Percentiles rank a stretch among this genome's conserved stretches.
phyloP scores from a whole-genome alignment of 1,284 basidiomycete genomes.

The Porogramme epimiltina region DNA sequence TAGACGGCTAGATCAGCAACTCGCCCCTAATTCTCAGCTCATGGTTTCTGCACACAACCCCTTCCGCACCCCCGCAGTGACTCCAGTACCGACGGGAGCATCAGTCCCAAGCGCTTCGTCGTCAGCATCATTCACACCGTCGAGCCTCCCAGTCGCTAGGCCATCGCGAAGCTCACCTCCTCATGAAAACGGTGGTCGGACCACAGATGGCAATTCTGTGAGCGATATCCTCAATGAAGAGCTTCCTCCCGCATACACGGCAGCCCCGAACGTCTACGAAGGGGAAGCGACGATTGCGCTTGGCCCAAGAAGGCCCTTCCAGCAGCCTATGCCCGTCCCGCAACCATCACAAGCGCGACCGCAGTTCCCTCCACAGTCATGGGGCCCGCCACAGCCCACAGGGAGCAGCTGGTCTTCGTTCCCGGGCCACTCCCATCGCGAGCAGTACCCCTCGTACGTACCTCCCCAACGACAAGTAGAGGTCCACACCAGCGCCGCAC shows the following conservation, averaged over 20 bases:
- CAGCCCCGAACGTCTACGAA: constrained; percentile 47
- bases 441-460: constrained; percentile 5
- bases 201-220: constrained; percentile 9
- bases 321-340: constrained; percentile 38
- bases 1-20: no score
- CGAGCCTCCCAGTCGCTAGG: not conserved
- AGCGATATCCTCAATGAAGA: constrained; percentile 42
- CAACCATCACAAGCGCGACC: constrained; percentile 12
- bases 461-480: constrained; percentile 15
- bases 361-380: constrained; percentile 15
- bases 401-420: constrained; percentile 18
- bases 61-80: constrained; percentile 30
- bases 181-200: no score
- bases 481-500: not conserved
- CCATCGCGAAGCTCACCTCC: no score
- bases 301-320: constrained; percentile 66
- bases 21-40: no score
- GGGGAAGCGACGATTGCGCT: constrained; percentile 64
- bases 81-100: constrained; percentile 27
- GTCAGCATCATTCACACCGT: not conserved
- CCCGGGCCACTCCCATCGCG: constrained; percentile 17
- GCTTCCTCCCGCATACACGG: constrained; percentile 68
- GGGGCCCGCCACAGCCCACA: constrained; percentile 12
- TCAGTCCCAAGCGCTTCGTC: not conserved
- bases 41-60: constrained; percentile 31